Percentiles rank a stretch among this genome's conserved stretches.
phyloP scores from a whole-genome alignment of 805 yeast genomes.

The Candida sakaeoensis region DNA sequence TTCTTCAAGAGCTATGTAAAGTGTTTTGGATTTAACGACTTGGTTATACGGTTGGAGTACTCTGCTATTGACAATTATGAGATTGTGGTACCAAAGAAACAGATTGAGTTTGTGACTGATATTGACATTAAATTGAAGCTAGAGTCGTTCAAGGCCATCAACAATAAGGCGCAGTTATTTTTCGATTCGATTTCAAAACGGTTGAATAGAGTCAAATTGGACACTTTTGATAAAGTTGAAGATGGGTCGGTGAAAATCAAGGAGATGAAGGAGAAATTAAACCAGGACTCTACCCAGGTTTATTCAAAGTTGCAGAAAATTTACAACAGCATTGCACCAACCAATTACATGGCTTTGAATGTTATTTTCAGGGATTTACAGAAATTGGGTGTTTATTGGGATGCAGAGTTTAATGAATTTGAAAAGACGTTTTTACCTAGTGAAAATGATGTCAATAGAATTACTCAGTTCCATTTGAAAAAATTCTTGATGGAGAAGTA shows the following conservation, averaged over 20 bases:
- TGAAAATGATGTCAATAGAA: constrained; percentile 86
- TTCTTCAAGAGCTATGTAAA: constrained; percentile 77
- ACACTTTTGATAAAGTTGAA: constrained; percentile 65
- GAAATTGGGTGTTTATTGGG: constrained; percentile 84
- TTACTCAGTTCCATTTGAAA: constrained; percentile 82
- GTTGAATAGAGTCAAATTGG: constrained; percentile 70
- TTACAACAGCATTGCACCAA: constrained; percentile 53
- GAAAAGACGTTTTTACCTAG: constrained; percentile 79
- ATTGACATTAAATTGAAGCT: constrained; percentile 66
- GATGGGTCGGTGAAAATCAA: constrained; percentile 61
- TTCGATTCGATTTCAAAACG: constrained; percentile 72
- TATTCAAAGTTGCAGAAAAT: constrained; percentile 45
- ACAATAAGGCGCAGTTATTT: constrained; percentile 51
- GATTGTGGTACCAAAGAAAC: constrained; percentile 71
- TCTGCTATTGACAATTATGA: constrained; percentile 73
- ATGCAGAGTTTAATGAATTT: constrained; percentile 73
- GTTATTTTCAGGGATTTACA: constrained; percentile 67
- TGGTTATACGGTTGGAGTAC: constrained; percentile 77
- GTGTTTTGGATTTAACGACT: constrained; percentile 77
- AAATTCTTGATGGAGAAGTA: constrained; percentile 63
- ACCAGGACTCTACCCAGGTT: constrained; percentile 48
- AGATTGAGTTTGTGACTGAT: constrained; percentile 67
- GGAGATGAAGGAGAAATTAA: constrained; percentile 52
- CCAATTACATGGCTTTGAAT: constrained; percentile 70
- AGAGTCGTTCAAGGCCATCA: constrained; percentile 53